A percentile compares a stretch with the other conserved stretches of the same genome.
Evolutionary conservation across 2,329 filamentous ascomycete genomes (phyloP).

Genomic region (Penicillium sp.): DNA sequence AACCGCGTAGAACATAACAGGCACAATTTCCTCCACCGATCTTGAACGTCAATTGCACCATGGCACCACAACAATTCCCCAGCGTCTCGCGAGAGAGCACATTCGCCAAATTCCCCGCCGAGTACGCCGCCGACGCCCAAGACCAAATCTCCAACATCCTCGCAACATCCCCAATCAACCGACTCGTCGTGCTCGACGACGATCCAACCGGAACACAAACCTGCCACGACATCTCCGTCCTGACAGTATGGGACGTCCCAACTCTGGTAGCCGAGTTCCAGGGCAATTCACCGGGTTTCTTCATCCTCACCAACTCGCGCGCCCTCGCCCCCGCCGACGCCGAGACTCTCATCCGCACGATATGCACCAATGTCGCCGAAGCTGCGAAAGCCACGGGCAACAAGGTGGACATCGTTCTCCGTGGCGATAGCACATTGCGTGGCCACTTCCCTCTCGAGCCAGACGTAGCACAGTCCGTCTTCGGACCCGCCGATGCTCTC

Average conservation of each 20-base stretch:
- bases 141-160: constrained; percentile 31
- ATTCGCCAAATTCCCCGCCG: constrained; percentile 28
- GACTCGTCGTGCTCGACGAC: constrained; percentile 48
- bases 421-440: constrained; percentile 57
- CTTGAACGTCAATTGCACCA: constrained; percentile 2
- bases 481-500: constrained; percentile 54
- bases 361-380: constrained; percentile 50
- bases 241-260: constrained; percentile 54
- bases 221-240: constrained; percentile 57
- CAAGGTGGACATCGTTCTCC: constrained; percentile 55
- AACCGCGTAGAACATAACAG: background rate
- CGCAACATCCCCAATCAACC: constrained; percentile 25
- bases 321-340: constrained; percentile 53
- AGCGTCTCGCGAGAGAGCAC: constrained; percentile 26
- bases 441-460: constrained; percentile 59
- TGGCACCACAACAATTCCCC: constrained; percentile 25
- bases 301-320: constrained; percentile 61
- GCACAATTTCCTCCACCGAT: no score
- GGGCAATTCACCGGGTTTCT: constrained; percentile 51
- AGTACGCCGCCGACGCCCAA: constrained; percentile 31
- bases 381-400: constrained; percentile 43
- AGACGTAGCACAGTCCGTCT: constrained; percentile 51
- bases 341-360: constrained; percentile 48
- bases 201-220: constrained; percentile 62
- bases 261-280: constrained; percentile 48